Evolutionary conservation across 345 rosid genomes (phyloP).

Genomic region (Pistacia vera): DNA sequence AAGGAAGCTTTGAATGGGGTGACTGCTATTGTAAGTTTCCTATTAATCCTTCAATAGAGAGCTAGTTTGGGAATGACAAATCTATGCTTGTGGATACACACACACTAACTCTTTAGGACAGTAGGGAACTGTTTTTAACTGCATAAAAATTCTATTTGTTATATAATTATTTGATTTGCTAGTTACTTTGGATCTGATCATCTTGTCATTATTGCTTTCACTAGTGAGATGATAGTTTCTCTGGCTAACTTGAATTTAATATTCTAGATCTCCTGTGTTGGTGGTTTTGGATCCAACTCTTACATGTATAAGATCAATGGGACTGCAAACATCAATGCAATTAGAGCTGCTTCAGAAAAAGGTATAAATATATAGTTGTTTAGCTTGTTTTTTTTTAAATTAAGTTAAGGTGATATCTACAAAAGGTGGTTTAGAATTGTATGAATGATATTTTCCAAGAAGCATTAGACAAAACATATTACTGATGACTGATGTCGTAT

Average conservation of each 20-base stretch:
- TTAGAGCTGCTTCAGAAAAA: conserved; percentile 88
- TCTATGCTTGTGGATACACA: neutral
- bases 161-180: neutral
- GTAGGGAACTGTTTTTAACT: neutral
- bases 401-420: too few relatives aligned
- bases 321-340: conserved; percentile 90
- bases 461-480: neutral
- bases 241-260: conserved; percentile 26
- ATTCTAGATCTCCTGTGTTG: conserved; percentile 86
- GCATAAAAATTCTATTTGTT: neutral
- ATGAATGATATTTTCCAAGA: neutral
- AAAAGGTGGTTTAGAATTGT: neutral
- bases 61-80: neutral
- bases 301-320: conserved; percentile 97
- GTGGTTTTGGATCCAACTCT: conserved; percentile 95
- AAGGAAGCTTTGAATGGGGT: conserved; percentile 85
- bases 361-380: conserved; percentile 37
- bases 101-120: neutral
- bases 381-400: neutral
- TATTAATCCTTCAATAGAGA: neutral
- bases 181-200: conserved; percentile 1
- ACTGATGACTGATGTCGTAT: neutral
- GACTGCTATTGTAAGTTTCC: conserved; percentile 74
- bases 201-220: conserved; percentile 8
- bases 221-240: conserved; percentile 5